Conservation (phyloP, 2,329 filamentous ascomycete genomes). For the Arthrobotrys sinensis region DNA sequence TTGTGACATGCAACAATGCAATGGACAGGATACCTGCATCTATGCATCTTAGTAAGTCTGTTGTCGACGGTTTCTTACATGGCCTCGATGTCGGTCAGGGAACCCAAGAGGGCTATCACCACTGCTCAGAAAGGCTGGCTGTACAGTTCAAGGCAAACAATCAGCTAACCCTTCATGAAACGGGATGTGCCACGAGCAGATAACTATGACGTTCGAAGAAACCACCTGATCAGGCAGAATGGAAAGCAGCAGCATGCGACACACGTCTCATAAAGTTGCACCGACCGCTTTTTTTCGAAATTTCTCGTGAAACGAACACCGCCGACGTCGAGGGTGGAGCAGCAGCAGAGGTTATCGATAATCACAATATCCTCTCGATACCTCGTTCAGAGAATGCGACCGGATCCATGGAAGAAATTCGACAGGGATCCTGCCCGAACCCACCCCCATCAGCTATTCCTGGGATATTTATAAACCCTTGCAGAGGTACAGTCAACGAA, state of each 20-base stretch:
- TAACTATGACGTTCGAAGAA: conserved; percentile 37
- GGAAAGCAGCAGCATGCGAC: conserved; percentile 47
- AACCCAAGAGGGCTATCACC: conserved; percentile 6
- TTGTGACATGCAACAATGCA: conserved; percentile 33
- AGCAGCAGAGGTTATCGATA: conserved; percentile 47
- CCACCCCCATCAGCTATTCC: conserved; percentile 56
- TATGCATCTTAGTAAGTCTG: conserved; percentile 20
- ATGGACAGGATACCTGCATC: conserved; percentile 29
- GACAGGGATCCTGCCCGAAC: conserved; percentile 40
- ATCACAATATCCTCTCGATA: conserved; percentile 19
- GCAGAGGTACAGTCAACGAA: conserved; percentile 22
- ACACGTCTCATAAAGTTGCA: conserved; percentile 29
- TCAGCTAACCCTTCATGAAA: conserved; percentile 24
- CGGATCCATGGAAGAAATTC: conserved; percentile 23
- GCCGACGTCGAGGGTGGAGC: conserved; percentile 37
- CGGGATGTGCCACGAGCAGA: conserved; percentile 8
- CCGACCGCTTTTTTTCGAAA: conserved; percentile 4
- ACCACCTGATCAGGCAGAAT: conserved; percentile 42
- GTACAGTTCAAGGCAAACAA: conserved; percentile 40
- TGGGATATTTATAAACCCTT: conserved; percentile 61
- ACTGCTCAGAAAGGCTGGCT: not conserved
- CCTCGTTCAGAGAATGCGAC: conserved; percentile 16
- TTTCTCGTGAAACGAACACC: conserved; percentile 50
- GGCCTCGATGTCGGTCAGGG: conserved; percentile 16
- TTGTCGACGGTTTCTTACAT: conserved; percentile 21